phyloP scores from a whole-genome alignment of 2,329 filamentous ascomycete genomes.

The Coniochaeta prunicola region DNA sequence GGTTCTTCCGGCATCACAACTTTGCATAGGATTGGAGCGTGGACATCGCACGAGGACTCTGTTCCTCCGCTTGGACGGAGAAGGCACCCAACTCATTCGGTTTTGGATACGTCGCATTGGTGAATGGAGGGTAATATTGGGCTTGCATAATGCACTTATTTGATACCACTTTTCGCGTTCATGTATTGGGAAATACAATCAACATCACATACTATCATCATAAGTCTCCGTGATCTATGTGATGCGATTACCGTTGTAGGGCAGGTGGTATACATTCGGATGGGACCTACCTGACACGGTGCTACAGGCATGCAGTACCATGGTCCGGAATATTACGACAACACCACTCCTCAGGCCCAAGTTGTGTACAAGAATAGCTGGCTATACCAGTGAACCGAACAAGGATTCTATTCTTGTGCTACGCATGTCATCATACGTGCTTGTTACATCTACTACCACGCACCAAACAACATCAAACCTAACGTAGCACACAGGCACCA shows the following conservation, averaged over 20 bases:
- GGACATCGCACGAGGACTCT: background rate
- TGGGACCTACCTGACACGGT: background rate
- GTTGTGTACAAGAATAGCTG: background rate
- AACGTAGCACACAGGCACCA: no score
- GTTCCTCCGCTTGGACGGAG: background rate
- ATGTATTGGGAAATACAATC: background rate
- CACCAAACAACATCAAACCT: background rate
- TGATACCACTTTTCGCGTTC: background rate
- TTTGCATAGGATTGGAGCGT: background rate
- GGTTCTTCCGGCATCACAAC: background rate
- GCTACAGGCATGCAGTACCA: background rate
- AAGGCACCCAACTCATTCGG: background rate
- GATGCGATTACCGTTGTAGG: background rate
- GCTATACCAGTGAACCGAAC: background rate
- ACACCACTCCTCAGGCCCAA: background rate
- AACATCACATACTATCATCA: background rate
- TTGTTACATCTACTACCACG: background rate
- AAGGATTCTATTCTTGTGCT: background rate
- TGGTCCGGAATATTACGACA: background rate
- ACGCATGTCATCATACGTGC: background rate
- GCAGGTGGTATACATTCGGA: background rate
- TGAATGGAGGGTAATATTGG: background rate
- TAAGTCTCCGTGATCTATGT: background rate
- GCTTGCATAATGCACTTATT: background rate
- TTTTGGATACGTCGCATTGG: background rate